Base-by-base conservation (phyloP, 768 basidiomycete species). In the Fomitopsis serialis region DNA sequence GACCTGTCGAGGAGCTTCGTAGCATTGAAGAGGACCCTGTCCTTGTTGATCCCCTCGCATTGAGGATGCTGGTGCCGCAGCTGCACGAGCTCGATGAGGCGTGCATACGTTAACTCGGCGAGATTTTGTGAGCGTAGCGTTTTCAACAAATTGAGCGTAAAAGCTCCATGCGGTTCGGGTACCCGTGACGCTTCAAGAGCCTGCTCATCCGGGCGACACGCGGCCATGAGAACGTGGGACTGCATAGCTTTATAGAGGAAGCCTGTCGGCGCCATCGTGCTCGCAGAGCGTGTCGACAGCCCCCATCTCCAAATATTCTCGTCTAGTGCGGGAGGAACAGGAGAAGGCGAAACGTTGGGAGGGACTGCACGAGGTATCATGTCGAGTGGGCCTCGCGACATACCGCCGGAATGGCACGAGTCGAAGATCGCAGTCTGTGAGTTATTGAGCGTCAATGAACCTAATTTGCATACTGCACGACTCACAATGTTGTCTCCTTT, bases 321-420 rank as follows among this genome's bases (percentile, higher is more conserved):
- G 19, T 40, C 37, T 15, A 40, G 19, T 15, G 13, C 15, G 15
- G 15, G 37, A 15, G 37, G 37, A 4, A 40, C 15, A 17, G 37
- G 37, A 17, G 37, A 15, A 7, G 37, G 37, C 15, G 37, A 15
- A 19, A 40, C 37, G 13, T 40, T 17, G 15, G 19, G 37, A 40
- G 37, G 37, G 13, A 40, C 15, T 5, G 15, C 13, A 7, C 37
- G 37, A 7, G 19, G 13, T 17, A 19, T 15, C 19, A 15, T 19
- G 15, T 17, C 37, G 8, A 40, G 19, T 17, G 15, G 4, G 13
- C 37, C 37, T 15, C 37, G 6, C 15, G 37, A 40, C 32, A 58
- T 29, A 15, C 51, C 53, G 10, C 54, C 58, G 40, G 58, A 58
- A 21, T 58, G 58, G 52, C 54, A 58, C 36, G 58, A 58, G 45